A percentile compares a stretch with the other conserved stretches of the same genome.
phyloP scores from a whole-genome alignment of 306 rosid genomes.

The Abrus pulchellus region DNA sequence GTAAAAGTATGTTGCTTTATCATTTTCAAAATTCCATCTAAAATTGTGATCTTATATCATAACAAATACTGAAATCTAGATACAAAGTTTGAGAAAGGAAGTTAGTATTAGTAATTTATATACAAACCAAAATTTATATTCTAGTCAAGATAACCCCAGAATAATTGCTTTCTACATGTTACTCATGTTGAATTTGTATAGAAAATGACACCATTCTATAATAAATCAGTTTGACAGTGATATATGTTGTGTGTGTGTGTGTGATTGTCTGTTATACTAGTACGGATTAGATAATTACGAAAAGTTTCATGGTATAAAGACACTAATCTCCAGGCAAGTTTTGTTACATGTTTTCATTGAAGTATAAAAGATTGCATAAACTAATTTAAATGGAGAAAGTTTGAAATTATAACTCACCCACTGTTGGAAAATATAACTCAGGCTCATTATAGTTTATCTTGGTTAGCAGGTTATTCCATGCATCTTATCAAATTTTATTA shows the following conservation, averaged over 20 bases:
- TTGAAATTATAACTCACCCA: conserved; percentile 31
- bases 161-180: not conserved
- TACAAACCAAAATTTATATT: not conserved
- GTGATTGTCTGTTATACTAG: not conserved
- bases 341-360: conserved; percentile 5
- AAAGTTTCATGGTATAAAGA: conserved; percentile 12
- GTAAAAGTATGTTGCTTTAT: conserved; percentile 18
- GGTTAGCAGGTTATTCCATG: not conserved
- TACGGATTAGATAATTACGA: conserved; percentile 1
- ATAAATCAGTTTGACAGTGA: not conserved
- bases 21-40: not conserved
- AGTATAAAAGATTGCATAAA: conserved; percentile 18
- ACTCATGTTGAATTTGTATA: not conserved
- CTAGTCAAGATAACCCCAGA: not conserved
- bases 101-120: not conserved
- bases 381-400: conserved; percentile 28
- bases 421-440: conserved; percentile 3
- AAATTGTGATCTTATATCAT: not conserved
- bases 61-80: not conserved
- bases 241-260: not conserved
- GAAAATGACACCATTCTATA: not conserved
- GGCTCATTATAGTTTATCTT: not conserved
- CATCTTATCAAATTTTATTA: conserved; percentile 10
- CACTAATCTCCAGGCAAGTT: not conserved
- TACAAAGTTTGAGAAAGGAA: not conserved